These are phyloP conservation scores for Casuarina cunninghamiana DNA, from an alignment of 306 rosid species.

Conservation along the genomic window DNA sequence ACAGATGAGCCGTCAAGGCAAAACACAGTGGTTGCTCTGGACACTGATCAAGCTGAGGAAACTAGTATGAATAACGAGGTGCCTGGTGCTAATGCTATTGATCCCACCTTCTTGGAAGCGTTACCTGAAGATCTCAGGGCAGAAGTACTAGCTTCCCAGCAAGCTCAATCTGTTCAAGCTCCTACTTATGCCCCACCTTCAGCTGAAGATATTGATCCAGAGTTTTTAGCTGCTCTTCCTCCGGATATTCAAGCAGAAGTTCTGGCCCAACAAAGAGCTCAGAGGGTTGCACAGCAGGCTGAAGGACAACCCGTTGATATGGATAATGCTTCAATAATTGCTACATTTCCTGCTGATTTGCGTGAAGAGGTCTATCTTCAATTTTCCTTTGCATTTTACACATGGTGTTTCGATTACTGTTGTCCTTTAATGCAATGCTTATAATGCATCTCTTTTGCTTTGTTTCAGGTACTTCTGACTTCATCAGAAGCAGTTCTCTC, in stretches of 20 bases:
- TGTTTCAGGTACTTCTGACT: constrained; percentile 81
- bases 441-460: constrained; percentile 23
- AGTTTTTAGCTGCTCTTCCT: constrained; percentile 99
- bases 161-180: constrained; percentile 90
- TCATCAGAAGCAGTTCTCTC: constrained; percentile 98
- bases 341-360: constrained; percentile 97
- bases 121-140: constrained; percentile 93
- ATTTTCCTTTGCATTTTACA: constrained; percentile 7
- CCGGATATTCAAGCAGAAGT: constrained; percentile 97
- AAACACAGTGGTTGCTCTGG: constrained; percentile 48
- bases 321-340: constrained; percentile 98
- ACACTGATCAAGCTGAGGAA: constrained; percentile 58
- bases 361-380: constrained; percentile 86
- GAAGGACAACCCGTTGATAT: constrained; percentile 99
- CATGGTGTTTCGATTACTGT: constrained; percentile 22
- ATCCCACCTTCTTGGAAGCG: constrained; percentile 98
- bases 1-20: constrained; percentile 57
- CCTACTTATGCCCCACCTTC: constrained; percentile 86
- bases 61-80: constrained; percentile 60
- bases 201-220: constrained; percentile 95
- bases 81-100: constrained; percentile 80
- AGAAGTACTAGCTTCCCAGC: constrained; percentile 97
- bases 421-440: constrained; percentile 21
- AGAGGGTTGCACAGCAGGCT: constrained; percentile 86
- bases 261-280: constrained; percentile 96